Evolutionary conservation across 2,329 filamentous ascomycete species (phyloP).

Genomic region (Phoma herbarum): DNA sequence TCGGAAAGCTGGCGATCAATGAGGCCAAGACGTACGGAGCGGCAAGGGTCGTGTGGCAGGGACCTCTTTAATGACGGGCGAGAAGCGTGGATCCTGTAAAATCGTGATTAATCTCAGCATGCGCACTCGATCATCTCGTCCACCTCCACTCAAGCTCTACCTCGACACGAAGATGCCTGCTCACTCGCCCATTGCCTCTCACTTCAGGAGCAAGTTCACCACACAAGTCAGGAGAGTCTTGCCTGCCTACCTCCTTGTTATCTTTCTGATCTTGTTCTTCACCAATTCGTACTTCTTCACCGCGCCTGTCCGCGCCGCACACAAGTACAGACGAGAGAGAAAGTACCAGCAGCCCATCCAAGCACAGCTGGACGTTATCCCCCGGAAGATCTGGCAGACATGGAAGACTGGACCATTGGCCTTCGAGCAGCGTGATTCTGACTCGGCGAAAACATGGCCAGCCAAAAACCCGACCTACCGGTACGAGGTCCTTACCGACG

Average conservation of each 20-base stretch:
- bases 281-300: constrained; percentile 47
- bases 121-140: constrained; percentile 43
- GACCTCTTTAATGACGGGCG: constrained; percentile 21
- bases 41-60: constrained; percentile 22
- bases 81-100: constrained; percentile 23
- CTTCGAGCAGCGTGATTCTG: constrained; percentile 71
- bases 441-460: constrained; percentile 70
- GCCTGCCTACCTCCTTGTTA: constrained; percentile 43
- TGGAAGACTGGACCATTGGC: constrained; percentile 75
- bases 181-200: constrained; percentile 45
- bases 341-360: constrained; percentile 47
- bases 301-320: constrained; percentile 44
- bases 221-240: constrained; percentile 48
- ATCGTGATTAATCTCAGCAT: constrained; percentile 46
- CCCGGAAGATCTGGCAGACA: constrained; percentile 78
- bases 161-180: constrained; percentile 44
- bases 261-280: constrained; percentile 46
- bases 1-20: constrained; percentile 8
- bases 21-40: constrained; percentile 8
- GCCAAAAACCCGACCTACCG: constrained; percentile 71
- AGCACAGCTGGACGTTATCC: constrained; percentile 53
- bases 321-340: constrained; percentile 46
- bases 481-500: constrained; percentile 75
- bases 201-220: constrained; percentile 45
- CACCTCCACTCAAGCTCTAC: constrained; percentile 46